These are phyloP conservation scores for Trichaptum fuscoviolaceum DNA, from an alignment of 768 basidiomycete genomes.

Conservation along the genomic window DNA sequence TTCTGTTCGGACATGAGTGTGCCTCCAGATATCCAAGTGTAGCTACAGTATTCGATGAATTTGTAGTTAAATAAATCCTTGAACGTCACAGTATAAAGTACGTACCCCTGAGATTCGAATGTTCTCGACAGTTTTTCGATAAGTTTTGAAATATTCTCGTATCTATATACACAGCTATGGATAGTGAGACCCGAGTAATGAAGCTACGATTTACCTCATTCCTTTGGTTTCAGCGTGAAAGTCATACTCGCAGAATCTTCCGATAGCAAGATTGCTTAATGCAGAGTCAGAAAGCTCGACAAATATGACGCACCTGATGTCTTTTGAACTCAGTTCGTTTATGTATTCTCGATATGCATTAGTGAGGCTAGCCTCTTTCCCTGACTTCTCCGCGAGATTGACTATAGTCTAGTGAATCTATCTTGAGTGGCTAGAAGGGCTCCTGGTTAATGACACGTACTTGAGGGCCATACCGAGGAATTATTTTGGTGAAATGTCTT, in stretches of 20 bases:
- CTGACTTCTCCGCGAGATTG: constrained; percentile 87
- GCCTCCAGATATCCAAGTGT: constrained; percentile 75
- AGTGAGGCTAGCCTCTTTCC: constrained; percentile 81
- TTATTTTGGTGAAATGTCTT: constrained; percentile 66
- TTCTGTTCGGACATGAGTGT: constrained; percentile 73
- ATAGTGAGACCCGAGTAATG: constrained; percentile 9
- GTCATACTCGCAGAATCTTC: constrained; percentile 79
- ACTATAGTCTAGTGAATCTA: constrained; percentile 55
- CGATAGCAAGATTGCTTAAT: constrained; percentile 1
- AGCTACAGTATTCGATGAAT: constrained; percentile 35
- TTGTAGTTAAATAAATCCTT: neutral
- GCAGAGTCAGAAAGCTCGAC: neutral
- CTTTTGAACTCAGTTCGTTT: constrained; percentile 46
- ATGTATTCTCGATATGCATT: constrained; percentile 70
- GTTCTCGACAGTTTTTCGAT: constrained; percentile 62
- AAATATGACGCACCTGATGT: constrained; percentile 44
- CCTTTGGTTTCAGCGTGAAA: constrained; percentile 92
- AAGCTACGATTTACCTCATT: constrained; percentile 63
- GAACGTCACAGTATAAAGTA: constrained; percentile 9
- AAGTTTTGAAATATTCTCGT: constrained; percentile 85
- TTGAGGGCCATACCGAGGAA: constrained; percentile 71
- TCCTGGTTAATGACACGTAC: constrained; percentile 36
- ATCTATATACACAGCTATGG: constrained; percentile 36
- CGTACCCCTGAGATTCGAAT: constrained; percentile 78
- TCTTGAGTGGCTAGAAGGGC: neutral